Percentiles rank a stretch among this genome's conserved stretches.
Conservation (phyloP, 2,329 filamentous ascomycete species). For the Hymenoscyphus repandus region DNA sequence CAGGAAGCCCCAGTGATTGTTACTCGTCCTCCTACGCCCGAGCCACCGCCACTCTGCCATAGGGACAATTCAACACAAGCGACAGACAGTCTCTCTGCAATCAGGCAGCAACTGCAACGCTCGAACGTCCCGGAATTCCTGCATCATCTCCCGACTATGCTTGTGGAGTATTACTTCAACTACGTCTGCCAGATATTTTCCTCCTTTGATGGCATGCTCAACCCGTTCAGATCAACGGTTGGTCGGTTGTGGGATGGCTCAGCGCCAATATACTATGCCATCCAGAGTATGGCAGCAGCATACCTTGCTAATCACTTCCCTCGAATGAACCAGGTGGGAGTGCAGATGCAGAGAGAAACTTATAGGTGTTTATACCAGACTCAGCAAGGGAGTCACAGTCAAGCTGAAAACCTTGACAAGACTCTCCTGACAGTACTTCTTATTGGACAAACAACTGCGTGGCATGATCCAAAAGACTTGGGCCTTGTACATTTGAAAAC, state of each 20-base stretch:
- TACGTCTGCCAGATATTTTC: slow-evolving; percentile 57
- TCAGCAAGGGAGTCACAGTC: slow-evolving; percentile 44
- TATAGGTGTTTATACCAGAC: slow-evolving; percentile 37
- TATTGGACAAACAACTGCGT: slow-evolving; percentile 53
- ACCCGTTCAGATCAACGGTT: slow-evolving; percentile 55
- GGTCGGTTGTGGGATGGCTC: slow-evolving; percentile 53
- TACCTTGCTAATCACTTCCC: slow-evolving; percentile 54
- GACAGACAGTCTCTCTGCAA: slow-evolving; percentile 24
- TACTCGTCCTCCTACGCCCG: too few relatives aligned
- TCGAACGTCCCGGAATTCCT: slow-evolving; percentile 26
- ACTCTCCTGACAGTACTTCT: slow-evolving; percentile 53
- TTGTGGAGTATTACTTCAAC: slow-evolving; percentile 60
- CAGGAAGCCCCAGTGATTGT: neutral
- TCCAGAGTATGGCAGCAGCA: slow-evolving; percentile 60
- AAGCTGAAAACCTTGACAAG: slow-evolving; percentile 44
- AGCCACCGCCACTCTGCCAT: slow-evolving; percentile 1
- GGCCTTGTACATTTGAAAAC: slow-evolving; percentile 35
- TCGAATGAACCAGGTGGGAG: slow-evolving; percentile 44
- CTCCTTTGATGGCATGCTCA: slow-evolving; percentile 58
- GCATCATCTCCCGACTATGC: slow-evolving; percentile 39
- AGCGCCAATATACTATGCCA: slow-evolving; percentile 52
- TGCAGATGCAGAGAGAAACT: slow-evolving; percentile 41
- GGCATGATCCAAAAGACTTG: slow-evolving; percentile 52
- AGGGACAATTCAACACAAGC: slow-evolving; percentile 11
- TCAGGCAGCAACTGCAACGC: slow-evolving; percentile 25